Evolutionary conservation across 129 eudicot species (phyloP), one percentile per base, ranked within the genome.

Genomic region (Artemisia annua): DNA sequence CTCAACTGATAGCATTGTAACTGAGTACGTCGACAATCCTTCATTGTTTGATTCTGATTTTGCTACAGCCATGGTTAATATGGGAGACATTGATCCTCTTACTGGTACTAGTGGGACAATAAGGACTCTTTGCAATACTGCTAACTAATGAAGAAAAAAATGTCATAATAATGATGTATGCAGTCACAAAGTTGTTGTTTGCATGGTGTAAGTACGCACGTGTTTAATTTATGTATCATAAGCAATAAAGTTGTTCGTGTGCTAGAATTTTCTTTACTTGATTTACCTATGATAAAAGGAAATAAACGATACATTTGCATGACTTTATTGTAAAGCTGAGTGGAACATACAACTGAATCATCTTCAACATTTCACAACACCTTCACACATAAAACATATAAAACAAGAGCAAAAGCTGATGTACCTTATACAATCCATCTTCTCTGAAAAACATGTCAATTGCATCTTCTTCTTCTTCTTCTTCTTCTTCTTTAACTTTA

Each of bases 21-120:
- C 17, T 0, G 83, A 75, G 30, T 88, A 85, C 58, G 71, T 83
- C 61, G 77, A 65, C n/a, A 76, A 73, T 46, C 83, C 87, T 18
- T 13, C 66, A 0, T 32, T 69, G 13, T 85, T 88, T 62, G 56
- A 48, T 0, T 46, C 77, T 13, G 95, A 88, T 76, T 88, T 87
- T 35, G 83, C 88, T 2, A 73, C 72, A 17, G 88, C 91, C 50
- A 87, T 87, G 91, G 60, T 84, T 58, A 80, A 77, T 63, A 88
- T 88, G 90, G 80, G 95, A 24, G 88, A 85, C 20, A 76, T 88
- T 30, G 24, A 61, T 1, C 81, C 85, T 17, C 86, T 75, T 9
- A 72, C 85, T 8, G 88, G 88, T 51, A 18, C 56, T 50, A 35
- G 30, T 71, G 91, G 91, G 30, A 71, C 66, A 48, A 83, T 88